A percentile compares a stretch with the other conserved stretches of the same genome.
Evolutionary conservation across 2,329 filamentous ascomycete species (phyloP).

Genomic region (Scedosporium boydii): DNA sequence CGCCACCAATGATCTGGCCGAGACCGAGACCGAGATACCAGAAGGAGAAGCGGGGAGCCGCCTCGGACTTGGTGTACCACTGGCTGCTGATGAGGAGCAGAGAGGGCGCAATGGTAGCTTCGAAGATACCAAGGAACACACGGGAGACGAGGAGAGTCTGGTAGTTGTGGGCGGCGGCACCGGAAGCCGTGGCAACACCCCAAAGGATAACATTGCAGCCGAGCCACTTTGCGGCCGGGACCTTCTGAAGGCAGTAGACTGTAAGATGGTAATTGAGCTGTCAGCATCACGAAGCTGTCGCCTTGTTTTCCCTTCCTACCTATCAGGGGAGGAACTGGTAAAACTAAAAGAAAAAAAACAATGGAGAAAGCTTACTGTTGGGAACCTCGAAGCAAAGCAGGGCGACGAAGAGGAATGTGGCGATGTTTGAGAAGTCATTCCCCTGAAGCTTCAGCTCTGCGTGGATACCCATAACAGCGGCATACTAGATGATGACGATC

Average conservation of each 20-base stretch:
- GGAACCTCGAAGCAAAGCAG: constrained; percentile 50
- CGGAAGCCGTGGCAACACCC: constrained; percentile 27
- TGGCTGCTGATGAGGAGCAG: constrained; percentile 41
- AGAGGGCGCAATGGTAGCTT: constrained; percentile 36
- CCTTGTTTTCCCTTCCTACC: no score
- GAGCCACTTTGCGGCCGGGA: constrained; percentile 53
- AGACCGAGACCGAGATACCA: constrained; percentile 8
- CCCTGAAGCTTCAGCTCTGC: constrained; percentile 43
- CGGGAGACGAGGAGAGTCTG: constrained; percentile 23
- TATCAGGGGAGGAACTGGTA: no score
- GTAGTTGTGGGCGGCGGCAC: constrained; percentile 12
- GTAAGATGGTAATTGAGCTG: neutral
- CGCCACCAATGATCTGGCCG: constrained; percentile 17
- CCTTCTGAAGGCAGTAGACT: constrained; percentile 49
- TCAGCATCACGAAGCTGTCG: neutral
- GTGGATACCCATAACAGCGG: constrained; percentile 54
- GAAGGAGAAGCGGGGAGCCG: constrained; percentile 7
- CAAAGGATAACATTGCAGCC: constrained; percentile 48
- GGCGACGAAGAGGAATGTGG: constrained; percentile 54
- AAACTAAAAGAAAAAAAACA: no score
- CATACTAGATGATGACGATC: constrained; percentile 35
- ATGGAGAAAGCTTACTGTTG: constrained; percentile 31
- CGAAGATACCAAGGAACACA: constrained; percentile 35
- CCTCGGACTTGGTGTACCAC: constrained; percentile 16
- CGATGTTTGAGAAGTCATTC: constrained; percentile 54